Evolutionary conservation across 805 yeast species (phyloP), one percentile per base, ranked within the genome.

Genomic region (Danielia reshetovae): DNA sequence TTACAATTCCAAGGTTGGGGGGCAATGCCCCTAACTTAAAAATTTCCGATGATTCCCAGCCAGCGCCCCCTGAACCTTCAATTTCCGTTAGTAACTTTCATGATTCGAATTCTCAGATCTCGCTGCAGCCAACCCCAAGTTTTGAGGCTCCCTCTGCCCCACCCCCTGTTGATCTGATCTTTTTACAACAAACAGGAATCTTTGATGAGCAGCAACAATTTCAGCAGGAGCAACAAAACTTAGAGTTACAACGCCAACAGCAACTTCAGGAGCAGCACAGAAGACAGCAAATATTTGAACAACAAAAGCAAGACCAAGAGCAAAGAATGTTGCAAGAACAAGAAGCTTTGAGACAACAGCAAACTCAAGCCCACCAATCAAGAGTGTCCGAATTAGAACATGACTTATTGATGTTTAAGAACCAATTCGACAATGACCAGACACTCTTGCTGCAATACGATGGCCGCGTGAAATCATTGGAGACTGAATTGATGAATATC

Each of bases 371-470:
- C 48, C 79, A 82, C 7, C 85, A 83, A 52, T 87, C 88, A 18
- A 72, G 85, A 42, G 85, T 79, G 21, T 79, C 89, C 0, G 89
- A 85, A 45, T 66, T 85, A 35, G 95, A 88, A 55, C 81, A 86
- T 47, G 95, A 88, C 54, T 59, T 89, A 31, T 64, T 85, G 24
- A 75, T 79, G 43, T 66, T 87, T 45, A 75, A 80, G 45, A 85
- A 81, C 24, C 96, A 87, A 51, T 85, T 83, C 51, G 95, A 88
- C 46, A 84, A 79, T 47, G 95, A 86, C 55, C 96, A 86, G 56
- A 68, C 77, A 45, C 66, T 89, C 64, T 70, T 89, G 35, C 86
- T 82, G 55, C 95, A 87, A 57, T 89, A 89, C 54, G 97, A 89
- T 56, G 73, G 79, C 42, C 70, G 95, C 37, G 95, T 89, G 7